Evolutionary conservation across 345 rosid genomes (phyloP).

Genomic region (Rhizophora mangle): DNA sequence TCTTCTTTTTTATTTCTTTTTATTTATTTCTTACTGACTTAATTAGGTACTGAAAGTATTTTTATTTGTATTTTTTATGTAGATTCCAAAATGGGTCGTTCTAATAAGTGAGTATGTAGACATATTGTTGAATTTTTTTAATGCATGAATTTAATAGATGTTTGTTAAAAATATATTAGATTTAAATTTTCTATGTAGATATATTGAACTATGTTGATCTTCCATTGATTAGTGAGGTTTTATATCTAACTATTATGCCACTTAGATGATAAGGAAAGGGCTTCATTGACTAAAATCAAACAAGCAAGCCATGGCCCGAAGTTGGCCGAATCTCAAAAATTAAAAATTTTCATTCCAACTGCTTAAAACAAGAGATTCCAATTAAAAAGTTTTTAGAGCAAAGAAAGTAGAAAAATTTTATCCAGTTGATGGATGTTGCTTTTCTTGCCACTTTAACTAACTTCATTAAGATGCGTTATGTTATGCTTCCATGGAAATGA

Average conservation of each 20-base stretch:
- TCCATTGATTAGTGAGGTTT: neutral
- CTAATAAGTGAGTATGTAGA: slow-evolving; percentile 70
- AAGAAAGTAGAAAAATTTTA: neutral
- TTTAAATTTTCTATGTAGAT: neutral
- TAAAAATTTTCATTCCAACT: neutral
- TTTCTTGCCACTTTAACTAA: too few relatives aligned
- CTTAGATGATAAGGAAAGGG: neutral
- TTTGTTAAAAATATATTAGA: neutral
- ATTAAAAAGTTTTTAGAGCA: neutral
- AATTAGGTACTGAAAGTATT: slow-evolving; percentile 8
- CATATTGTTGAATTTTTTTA: neutral
- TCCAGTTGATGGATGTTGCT: neutral
- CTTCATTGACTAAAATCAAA: neutral
- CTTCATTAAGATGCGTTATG: too few relatives aligned
- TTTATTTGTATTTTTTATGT: slow-evolving; percentile 18
- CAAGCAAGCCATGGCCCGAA: neutral
- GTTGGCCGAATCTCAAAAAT: neutral
- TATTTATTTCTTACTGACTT: neutral
- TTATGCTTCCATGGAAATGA: too few relatives aligned
- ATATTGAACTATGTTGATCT: too few relatives aligned
- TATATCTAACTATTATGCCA: neutral
- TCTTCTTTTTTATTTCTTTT: too few relatives aligned
- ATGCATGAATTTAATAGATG: neutral
- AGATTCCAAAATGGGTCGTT: slow-evolving; percentile 98
- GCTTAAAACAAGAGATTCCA: neutral